Evolutionary conservation across 75 land plant genomes (phyloP), one percentile per base, ranked within the genome.

Genomic region (Isoetes taiwanensis): DNA sequence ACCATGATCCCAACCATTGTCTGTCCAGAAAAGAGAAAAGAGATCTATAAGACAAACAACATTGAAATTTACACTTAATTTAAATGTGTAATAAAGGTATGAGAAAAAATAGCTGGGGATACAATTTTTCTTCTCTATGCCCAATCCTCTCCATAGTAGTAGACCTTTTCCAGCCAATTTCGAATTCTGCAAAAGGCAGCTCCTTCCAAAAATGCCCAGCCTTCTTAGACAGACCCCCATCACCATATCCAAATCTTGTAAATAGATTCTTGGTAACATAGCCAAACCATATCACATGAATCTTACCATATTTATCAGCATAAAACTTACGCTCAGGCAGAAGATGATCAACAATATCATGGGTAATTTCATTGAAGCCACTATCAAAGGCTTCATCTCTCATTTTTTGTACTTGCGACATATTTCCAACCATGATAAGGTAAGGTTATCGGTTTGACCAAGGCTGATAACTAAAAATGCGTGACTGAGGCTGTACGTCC

Each of bases 101-200:
- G 71, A 32, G 62, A 5, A 38, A 38, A 43, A 61, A 78, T 75
- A 23, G 71, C 75, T 3, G 75, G 71, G 35, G 30, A 46, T 31
- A 67, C 30, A 26, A 69, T 14, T 29, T 42, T 64, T 43, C 77
- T 58, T 12, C 59, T 57, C 1, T 5, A 27, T 0, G 64, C 72
- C 77, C 77, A 74, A 31, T 64, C 41, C 17, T 74, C 73, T 0
- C 73, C 77, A 28, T 56, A 4, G 3, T 12, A 32, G 39, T 4
- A 76, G 14, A 0, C 75, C 74, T 2, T 1, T 28, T 20, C 29
- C 63, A 2, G 25, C 5, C 25, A 46, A 46, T 16, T 46, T 23
- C 6, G 25, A 19, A 5, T 46, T 23, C 12, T 9, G 50, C 16
- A 19, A 23, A 19, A 19, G n/a, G 8, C 5, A 19, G 5, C 25